A percentile compares a stretch with the other conserved stretches of the same genome.
Evolutionary conservation across 129 eudicot species (phyloP).

Genomic region (Erigeron canadensis): DNA sequence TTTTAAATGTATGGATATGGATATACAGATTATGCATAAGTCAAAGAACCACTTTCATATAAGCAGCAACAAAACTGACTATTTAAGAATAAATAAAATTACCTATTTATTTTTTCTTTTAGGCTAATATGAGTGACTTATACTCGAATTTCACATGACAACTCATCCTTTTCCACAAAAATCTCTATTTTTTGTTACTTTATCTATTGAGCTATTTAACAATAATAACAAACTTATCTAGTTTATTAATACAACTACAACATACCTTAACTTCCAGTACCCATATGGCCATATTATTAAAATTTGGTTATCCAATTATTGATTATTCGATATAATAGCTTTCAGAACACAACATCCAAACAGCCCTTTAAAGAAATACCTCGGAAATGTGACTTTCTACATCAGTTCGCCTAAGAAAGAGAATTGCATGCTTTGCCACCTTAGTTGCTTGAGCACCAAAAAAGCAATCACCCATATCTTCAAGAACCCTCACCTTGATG

Average conservation of each 20-base stretch:
- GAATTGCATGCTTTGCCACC: constrained; percentile 82
- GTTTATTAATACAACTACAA: no score
- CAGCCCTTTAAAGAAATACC: constrained; percentile 32
- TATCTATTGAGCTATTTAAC: no score
- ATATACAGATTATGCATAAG: background rate
- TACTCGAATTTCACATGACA: no score
- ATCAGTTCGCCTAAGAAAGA: constrained; percentile 81
- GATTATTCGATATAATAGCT: constrained; percentile 6
- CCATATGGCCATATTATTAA: no score
- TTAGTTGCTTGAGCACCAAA: constrained; percentile 74
- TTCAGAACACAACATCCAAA: constrained; percentile 45
- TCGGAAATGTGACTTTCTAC: constrained; percentile 77
- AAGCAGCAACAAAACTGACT: background rate
- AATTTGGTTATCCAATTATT: background rate
- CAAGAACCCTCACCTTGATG: constrained; percentile 94
- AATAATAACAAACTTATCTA: no score
- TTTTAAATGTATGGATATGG: background rate
- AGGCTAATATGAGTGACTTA: background rate
- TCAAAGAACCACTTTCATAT: background rate
- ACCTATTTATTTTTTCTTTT: background rate
- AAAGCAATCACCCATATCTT: constrained; percentile 74
- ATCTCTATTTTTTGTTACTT: no score
- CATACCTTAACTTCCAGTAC: no score
- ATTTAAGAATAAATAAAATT: no score
- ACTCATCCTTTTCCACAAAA: no score